phyloP scores from a whole-genome alignment of 2,329 filamentous ascomycete species.

The Fusarium albidum region DNA sequence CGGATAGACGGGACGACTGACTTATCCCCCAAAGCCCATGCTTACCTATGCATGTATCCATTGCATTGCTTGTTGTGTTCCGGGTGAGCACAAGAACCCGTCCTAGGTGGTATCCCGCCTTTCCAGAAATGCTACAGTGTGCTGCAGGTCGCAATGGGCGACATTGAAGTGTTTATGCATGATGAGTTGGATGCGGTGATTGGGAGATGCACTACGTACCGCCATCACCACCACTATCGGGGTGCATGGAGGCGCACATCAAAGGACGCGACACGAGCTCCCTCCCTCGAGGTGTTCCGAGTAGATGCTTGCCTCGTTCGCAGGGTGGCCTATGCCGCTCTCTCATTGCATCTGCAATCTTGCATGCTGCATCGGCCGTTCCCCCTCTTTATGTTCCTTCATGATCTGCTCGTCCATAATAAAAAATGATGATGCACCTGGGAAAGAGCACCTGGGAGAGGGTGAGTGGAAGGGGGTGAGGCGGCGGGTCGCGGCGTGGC shows the following conservation, averaged over 20 bases:
- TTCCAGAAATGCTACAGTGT: conserved; percentile 11
- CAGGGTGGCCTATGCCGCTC: conserved; percentile 8
- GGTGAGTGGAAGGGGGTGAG: conserved; percentile 16
- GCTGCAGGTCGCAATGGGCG: conserved; percentile 25
- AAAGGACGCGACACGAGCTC: background rate
- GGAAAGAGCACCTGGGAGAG: no score
- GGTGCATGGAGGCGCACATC: conserved; percentile 6
- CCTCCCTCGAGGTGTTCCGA: no score
- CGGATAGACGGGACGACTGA: no score
- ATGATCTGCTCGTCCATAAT: background rate
- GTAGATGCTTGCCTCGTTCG: background rate
- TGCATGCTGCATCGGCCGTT: conserved; percentile 16
- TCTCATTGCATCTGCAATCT: conserved; percentile 14
- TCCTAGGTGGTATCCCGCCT: no score
- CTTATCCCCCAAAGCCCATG: no score
- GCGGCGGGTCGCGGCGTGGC: conserved; percentile 27
- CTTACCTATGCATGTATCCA: no score
- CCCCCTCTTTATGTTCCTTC: conserved; percentile 3
- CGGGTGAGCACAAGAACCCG: no score
- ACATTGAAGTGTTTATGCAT: conserved; percentile 46
- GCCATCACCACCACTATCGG: background rate
- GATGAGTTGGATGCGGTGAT: conserved; percentile 45
- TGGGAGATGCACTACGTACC: conserved; percentile 3
- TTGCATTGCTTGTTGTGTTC: no score
- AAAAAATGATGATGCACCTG: conserved; percentile 4